Conservation (phyloP, 2,329 filamentous ascomycete species). For the Pseudogymnoascus sp. region DNA sequence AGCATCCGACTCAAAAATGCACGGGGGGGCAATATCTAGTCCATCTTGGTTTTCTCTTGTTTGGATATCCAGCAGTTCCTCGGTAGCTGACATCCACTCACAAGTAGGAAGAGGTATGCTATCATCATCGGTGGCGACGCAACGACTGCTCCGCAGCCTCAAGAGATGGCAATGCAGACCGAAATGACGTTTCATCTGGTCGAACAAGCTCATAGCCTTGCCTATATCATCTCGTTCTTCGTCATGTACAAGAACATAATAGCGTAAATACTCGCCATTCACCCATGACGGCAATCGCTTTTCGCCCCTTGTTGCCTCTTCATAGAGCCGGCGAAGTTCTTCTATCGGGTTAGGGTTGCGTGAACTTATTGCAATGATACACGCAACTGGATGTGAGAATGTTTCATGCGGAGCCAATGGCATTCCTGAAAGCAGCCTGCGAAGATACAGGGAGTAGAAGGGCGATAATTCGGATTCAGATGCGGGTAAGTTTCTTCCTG, state of each 20-base stretch:
- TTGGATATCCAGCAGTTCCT: conserved; percentile 71
- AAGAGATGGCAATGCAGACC: conserved; percentile 91
- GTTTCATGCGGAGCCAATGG: conserved; percentile 80
- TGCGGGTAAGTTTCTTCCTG: conserved; percentile 14
- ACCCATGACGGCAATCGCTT: conserved; percentile 74
- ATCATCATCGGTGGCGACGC: conserved; percentile 85
- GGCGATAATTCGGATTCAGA: conserved; percentile 47
- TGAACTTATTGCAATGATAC: conserved; percentile 91
- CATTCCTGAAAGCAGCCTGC: conserved; percentile 71
- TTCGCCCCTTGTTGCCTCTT: conserved; percentile 71
- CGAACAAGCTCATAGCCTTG: conserved; percentile 82
- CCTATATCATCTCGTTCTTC: conserved; percentile 91
- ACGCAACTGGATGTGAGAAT: conserved; percentile 88
- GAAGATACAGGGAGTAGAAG: conserved; percentile 78
- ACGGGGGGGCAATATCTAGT: conserved; percentile 63
- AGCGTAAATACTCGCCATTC: conserved; percentile 83
- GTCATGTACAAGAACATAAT: conserved; percentile 94
- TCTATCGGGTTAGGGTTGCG: conserved; percentile 77
- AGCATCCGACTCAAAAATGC: conserved; percentile 86
- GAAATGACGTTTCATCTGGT: conserved; percentile 99
- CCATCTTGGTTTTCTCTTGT: conserved; percentile 61
- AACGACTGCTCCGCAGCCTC: conserved; percentile 74
- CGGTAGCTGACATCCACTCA: conserved; percentile 81
- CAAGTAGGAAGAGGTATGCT: conserved; percentile 71
- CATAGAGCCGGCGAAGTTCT: conserved; percentile 74